Evolutionary conservation across 1,284 basidiomycete genomes (phyloP), one percentile per base, ranked within the genome.

Genomic region (Retiboletus flavoniger): DNA sequence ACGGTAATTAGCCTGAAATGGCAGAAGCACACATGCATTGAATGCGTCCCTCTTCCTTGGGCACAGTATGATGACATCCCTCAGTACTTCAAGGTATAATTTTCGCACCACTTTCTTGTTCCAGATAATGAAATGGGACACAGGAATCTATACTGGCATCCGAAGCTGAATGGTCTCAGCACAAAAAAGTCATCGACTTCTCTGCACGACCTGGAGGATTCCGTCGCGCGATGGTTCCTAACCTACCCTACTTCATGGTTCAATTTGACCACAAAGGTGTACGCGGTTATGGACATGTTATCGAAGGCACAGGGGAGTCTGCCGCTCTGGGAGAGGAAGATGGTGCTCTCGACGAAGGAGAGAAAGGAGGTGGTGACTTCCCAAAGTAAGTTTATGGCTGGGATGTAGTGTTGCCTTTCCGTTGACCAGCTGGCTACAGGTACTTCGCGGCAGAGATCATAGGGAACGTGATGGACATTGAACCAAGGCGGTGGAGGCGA

Each of bases 191-290:
- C 47, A 98, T 99, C 60, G 90, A 96, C 67, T 99, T 99, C 68
- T 84, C 89, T 3, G 74, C 83, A 8, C 81, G 94, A 2, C 91
- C 93, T 0, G 93, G 93, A 21, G 93, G 93, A 4, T 97, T 97
- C 76, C 78, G 94, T 44, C 81, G 94, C 1, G 85, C 91, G 35
- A 91, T 99, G 86, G 96, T 99, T 6, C 87, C 95, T 2, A 95
- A 98, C 64, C 74, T 99, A 41, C 97, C 97, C 0, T 99, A 99
- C 75, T 99, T 99, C 69, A 95, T 95, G 89, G 91, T 99, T 1
- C 91, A 94, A 65, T 99, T 95, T 74, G 97, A 99, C 73, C 83
- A 99, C 75, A 95, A 94, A 66, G 95, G 96, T 29, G 93, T 96
- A 72, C 94, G 92, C 69, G 95, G 95, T 1, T 99, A 95, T 68